Evolutionary conservation across 495 filamentous ascomycete genomes (phyloP).

Genomic region (Annulohypoxylon nitens): DNA sequence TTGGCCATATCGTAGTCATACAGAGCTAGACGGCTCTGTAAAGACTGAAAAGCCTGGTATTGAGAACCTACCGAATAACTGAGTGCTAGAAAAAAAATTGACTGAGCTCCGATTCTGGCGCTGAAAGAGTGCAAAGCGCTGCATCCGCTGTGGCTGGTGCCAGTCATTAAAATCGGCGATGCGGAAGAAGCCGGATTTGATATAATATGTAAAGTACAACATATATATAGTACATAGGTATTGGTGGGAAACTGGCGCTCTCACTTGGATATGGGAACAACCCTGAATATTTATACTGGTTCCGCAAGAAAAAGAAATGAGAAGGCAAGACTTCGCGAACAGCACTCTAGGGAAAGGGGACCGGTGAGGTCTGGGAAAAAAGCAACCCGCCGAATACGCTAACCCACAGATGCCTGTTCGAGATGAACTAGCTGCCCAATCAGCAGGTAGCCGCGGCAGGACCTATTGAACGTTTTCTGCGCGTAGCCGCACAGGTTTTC

Average conservation of each 20-base stretch:
- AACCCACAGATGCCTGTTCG: too few relatives aligned
- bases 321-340: constrained; percentile 63
- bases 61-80: constrained; percentile 63
- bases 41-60: constrained; percentile 66
- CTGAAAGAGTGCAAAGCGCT: constrained; percentile 66
- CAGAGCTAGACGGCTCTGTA: constrained; percentile 72
- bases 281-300: constrained; percentile 71
- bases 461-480: constrained; percentile 69
- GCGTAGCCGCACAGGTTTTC: too few relatives aligned
- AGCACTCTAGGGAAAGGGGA: constrained; percentile 58
- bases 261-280: constrained; percentile 60
- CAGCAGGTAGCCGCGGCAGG: constrained; percentile 70
- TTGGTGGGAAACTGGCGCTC: constrained; percentile 61
- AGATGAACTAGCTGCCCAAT: too few relatives aligned
- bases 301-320: constrained; percentile 50
- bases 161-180: constrained; percentile 67
- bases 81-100: constrained; percentile 42
- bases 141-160: constrained; percentile 66
- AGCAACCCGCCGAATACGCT: too few relatives aligned
- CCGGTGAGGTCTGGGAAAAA: constrained; percentile 47
- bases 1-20: constrained; percentile 69
- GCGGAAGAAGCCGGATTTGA: constrained; percentile 67
- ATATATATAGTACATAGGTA: constrained; percentile 65
- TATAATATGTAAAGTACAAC: constrained; percentile 70
- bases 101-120: constrained; percentile 64